A percentile compares a stretch with the other conserved stretches of the same genome.
Conservation (phyloP, 73 alveolate species). For the Tetrahymena borealis region DNA sequence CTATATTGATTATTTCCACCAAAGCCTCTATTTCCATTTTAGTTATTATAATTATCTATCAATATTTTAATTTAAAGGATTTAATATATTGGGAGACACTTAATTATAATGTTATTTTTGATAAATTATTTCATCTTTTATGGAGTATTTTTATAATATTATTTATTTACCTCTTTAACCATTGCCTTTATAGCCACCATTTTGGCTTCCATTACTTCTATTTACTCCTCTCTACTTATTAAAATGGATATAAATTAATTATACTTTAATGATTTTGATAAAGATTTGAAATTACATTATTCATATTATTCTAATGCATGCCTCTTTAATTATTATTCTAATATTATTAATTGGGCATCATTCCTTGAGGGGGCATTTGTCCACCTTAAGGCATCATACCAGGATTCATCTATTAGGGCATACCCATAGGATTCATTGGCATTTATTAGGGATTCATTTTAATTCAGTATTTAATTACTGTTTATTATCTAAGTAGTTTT, state of each 20-base stretch:
- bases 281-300: background rate
- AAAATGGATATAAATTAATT: no score
- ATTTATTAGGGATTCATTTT: background rate
- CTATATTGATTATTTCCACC: background rate
- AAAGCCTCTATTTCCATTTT: background rate
- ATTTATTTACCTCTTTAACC: background rate
- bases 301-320: background rate
- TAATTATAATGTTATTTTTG: background rate
- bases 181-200: background rate
- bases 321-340: background rate
- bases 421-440: background rate
- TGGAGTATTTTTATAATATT: background rate
- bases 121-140: background rate
- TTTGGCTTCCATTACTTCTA: background rate
- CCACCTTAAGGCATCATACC: constrained; percentile 1
- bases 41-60: background rate
- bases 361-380: background rate
- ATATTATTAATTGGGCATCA: background rate
- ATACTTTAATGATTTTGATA: no score
- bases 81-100: background rate
- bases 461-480: background rate
- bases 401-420: background rate
- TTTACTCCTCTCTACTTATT: background rate
- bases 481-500: no score
- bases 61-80: background rate